Conservation (phyloP, 345 rosid species). For the Atalantia buxifolia region DNA sequence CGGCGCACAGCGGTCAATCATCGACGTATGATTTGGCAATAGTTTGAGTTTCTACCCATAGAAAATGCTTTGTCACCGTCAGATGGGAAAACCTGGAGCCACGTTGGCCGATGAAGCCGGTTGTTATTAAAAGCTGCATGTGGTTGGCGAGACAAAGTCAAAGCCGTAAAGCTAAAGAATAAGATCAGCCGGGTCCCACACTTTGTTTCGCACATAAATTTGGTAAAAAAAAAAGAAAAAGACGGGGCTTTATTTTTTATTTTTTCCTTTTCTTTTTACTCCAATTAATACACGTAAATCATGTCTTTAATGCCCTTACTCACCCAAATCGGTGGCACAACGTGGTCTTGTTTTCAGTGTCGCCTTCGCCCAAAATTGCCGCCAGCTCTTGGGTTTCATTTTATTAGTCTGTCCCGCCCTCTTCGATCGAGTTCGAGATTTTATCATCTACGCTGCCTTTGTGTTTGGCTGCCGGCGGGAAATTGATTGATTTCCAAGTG, state of each 20-base stretch:
- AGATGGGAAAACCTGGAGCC: background rate
- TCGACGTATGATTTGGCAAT: background rate
- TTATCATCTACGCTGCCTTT: background rate
- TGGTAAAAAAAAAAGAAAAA: background rate
- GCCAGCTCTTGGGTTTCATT: background rate
- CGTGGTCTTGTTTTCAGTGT: conserved; percentile 3
- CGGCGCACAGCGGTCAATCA: background rate
- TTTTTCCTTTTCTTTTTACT: too few species aligned
- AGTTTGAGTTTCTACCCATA: background rate
- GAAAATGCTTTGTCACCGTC: background rate
- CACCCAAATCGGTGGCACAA: background rate
- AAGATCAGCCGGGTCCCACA: conserved; percentile 5
- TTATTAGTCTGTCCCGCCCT: background rate
- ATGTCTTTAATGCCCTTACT: background rate
- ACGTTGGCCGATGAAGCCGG: background rate
- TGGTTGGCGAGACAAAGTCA: conserved; percentile 11
- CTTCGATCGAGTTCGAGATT: background rate
- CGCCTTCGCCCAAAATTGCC: background rate
- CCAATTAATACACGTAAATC: background rate
- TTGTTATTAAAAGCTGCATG: background rate
- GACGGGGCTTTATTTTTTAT: background rate
- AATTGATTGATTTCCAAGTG: too few species aligned
- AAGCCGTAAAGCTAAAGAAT: conserved; percentile 19
- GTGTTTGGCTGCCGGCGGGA: too few species aligned
- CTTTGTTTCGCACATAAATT: background rate